Evolutionary conservation across 768 basidiomycete species (phyloP), one percentile per base, ranked within the genome.

Genomic region (Xanthoconium purpureum): DNA sequence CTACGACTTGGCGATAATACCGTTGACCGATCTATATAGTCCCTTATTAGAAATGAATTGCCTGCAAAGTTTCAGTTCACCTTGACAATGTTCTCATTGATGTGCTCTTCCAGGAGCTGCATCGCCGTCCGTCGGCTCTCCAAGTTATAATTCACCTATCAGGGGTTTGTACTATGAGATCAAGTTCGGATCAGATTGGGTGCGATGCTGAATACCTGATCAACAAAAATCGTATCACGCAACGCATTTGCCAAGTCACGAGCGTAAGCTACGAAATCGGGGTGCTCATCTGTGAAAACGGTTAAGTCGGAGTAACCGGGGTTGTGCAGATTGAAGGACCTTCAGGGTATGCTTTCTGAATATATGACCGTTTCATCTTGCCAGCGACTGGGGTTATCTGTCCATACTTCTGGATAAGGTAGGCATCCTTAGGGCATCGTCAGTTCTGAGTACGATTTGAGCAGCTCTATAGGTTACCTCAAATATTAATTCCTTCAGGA

Each of bases 21-120:
- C 81, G 72, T n/a, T 74, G 63, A 2, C 89, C 91, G 50, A 97
- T 94, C 93, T 96, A 60, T 20, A 37, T 43, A 8, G 33, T 13
- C 15, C 28, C 38, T 33, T 38, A 35, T 58, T 42, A 42, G 38
- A 57, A 47, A 60, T 18, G 3, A 32, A 18, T 28, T 28, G 13
- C 13, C 10, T 20, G 35, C 14, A 45, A 30, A 17, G 20, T 29
- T 50, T 29, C 47, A 44, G 56, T 14, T 13, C 56, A 86, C 94
- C 78, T 94, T 96, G 63, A 98, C 93, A 10, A 98, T 84, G 59
- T 98, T 98, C 58, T 91, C 87, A 8, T 81, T 88, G 59, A 99
- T 91, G 68, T 99, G 96, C 62, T 94, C 90, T 61, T 88, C 82
- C 0, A 98, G 80, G 14, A 98, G 78, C 28, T 81, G 75, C 37